These are phyloP conservation scores for Myxozyma neotropica DNA, from an alignment of 805 yeast genomes.

Conservation along the genomic window DNA sequence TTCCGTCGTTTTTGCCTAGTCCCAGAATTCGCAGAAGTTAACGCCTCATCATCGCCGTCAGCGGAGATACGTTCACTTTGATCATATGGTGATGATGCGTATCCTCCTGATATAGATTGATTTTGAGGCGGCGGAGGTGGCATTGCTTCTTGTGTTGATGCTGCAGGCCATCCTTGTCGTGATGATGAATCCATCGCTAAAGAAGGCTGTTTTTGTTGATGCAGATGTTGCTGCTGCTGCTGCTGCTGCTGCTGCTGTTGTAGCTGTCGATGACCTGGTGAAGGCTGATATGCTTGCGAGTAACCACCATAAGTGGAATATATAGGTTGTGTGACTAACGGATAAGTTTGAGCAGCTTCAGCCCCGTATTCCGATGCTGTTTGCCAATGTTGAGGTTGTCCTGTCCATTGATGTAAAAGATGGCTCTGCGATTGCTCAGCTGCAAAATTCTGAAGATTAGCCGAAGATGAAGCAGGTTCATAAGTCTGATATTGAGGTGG, in stretches of 20 bases:
- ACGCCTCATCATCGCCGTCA: background rate
- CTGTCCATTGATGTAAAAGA: background rate
- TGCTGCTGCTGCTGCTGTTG: too few relatives aligned
- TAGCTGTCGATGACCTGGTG: too few relatives aligned
- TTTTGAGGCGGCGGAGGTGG: too few relatives aligned
- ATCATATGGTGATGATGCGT: background rate
- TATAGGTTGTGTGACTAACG: background rate
- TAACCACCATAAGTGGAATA: background rate
- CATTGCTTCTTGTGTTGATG: too few relatives aligned
- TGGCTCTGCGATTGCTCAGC: background rate
- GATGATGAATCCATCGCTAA: too few relatives aligned
- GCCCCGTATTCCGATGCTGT: background rate
- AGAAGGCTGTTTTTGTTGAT: too few relatives aligned
- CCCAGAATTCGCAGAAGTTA: background rate
- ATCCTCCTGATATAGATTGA: background rate
- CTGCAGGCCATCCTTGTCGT: background rate
- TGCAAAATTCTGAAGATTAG: too few relatives aligned
- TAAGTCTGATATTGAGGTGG: too few relatives aligned
- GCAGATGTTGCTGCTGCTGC: too few relatives aligned
- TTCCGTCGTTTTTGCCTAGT: conserved; percentile 30
- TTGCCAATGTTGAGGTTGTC: background rate
- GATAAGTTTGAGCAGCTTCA: background rate
- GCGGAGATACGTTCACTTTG: background rate
- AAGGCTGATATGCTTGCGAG: background rate
- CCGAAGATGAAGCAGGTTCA: too few relatives aligned